phyloP scores from a whole-genome alignment of 495 filamentous ascomycete species.

The Penicillium waksmanii region DNA sequence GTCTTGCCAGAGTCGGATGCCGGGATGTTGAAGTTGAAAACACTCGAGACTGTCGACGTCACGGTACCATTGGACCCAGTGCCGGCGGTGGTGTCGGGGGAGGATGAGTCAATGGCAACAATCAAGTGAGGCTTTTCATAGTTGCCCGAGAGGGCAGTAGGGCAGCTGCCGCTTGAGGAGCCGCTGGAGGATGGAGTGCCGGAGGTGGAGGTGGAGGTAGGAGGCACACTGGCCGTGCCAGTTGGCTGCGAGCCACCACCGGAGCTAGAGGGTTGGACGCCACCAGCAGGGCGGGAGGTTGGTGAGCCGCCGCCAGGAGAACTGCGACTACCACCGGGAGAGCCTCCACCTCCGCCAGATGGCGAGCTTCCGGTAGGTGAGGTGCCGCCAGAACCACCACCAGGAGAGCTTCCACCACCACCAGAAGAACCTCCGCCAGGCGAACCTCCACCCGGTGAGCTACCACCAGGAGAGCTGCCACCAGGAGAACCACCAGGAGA shows the following conservation, averaged over 20 bases:
- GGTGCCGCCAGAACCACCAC: too few relatives aligned
- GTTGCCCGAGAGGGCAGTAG: slow-evolving; percentile 51
- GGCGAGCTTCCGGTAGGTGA: too few relatives aligned
- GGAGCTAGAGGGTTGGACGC: slow-evolving; percentile 2
- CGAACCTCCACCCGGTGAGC: too few relatives aligned
- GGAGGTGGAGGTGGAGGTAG: slow-evolving; percentile 8
- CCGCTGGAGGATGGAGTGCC: slow-evolving; percentile 20
- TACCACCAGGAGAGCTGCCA: too few relatives aligned
- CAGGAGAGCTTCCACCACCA: too few relatives aligned
- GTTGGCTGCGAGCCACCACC: slow-evolving; percentile 15
- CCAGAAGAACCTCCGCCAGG: too few relatives aligned
- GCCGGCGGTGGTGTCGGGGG: slow-evolving; percentile 54
- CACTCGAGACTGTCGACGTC: slow-evolving; percentile 55
- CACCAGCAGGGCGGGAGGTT: too few relatives aligned
- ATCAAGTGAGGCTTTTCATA: slow-evolving; percentile 71
- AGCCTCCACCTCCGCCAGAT: not conserved
- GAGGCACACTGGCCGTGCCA: slow-evolving; percentile 11
- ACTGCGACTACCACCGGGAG: slow-evolving; percentile 7
- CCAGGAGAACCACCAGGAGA: not conserved
- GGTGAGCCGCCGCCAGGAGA: not conserved
- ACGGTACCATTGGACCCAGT: slow-evolving; percentile 59
- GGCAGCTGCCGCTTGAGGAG: slow-evolving; percentile 42
- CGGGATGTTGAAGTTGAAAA: slow-evolving; percentile 75
- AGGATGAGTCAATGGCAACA: slow-evolving; percentile 61
- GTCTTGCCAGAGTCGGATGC: slow-evolving; percentile 54